Conservation (phyloP, 1,284 basidiomycete genomes). For the Rhodofomes roseus region DNA sequence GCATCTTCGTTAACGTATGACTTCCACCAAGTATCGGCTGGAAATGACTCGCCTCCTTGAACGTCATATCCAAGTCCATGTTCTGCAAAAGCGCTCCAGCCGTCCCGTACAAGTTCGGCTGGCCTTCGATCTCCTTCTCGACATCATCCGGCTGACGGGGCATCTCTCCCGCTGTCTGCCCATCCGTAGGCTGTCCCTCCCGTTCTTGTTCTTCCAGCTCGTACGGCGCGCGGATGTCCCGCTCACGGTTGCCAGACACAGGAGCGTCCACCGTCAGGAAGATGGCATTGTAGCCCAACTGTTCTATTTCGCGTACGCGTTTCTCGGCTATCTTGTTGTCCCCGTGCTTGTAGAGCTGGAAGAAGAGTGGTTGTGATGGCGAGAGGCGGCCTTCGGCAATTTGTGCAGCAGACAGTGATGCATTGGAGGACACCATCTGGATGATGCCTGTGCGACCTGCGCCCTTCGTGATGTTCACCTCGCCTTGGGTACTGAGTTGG, state of each 20-base stretch:
- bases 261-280: conserved; percentile 91
- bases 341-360: conserved; percentile 84
- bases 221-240: conserved; percentile 68
- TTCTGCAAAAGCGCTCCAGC: conserved; percentile 61
- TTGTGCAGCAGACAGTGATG: conserved; percentile 73
- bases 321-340: conserved; percentile 68
- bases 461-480: conserved; percentile 80
- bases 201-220: conserved; percentile 57
- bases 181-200: conserved; percentile 24
- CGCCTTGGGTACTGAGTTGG: conserved; percentile 44
- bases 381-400: conserved; percentile 59
- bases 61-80: conserved; percentile 71
- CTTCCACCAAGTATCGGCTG: too few species aligned
- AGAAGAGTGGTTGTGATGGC: conserved; percentile 73
- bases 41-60: conserved; percentile 49
- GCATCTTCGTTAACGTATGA: background rate
- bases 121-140: conserved; percentile 33
- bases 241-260: conserved; percentile 82
- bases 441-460: conserved; percentile 72
- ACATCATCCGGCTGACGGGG: conserved; percentile 28
- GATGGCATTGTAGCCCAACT: conserved; percentile 78
- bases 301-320: conserved; percentile 70
- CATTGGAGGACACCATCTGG: conserved; percentile 88
- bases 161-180: conserved; percentile 21
- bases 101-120: conserved; percentile 49